These are phyloP conservation scores for Brettanomyces nanus DNA, from an alignment of 805 yeast species.

Conservation along the genomic window DNA sequence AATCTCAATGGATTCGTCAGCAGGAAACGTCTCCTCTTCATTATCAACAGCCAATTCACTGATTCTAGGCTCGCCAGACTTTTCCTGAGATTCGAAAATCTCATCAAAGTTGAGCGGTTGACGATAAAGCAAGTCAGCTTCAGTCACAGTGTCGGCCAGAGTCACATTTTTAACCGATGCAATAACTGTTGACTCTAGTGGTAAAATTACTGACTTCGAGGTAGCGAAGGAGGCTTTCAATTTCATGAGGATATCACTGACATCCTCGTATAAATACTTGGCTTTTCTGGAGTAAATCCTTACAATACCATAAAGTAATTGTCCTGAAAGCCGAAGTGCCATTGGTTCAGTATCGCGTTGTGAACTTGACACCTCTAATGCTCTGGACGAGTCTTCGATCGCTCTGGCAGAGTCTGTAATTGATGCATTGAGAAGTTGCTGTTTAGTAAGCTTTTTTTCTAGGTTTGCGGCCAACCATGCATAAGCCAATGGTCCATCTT, in stretches of 20 bases:
- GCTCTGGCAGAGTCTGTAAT: conserved; percentile 61
- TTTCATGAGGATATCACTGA: conserved; percentile 63
- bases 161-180: conserved; percentile 52
- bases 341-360: conserved; percentile 40
- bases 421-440: conserved; percentile 64
- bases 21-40: conserved; percentile 3
- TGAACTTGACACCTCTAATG: conserved; percentile 8
- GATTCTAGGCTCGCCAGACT: conserved; percentile 31
- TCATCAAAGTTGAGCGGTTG: conserved; percentile 45
- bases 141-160: conserved; percentile 72
- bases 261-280: conserved; percentile 74
- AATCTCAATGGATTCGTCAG: conserved; percentile 4
- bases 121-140: conserved; percentile 61
- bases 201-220: conserved; percentile 44
- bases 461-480: conserved; percentile 92
- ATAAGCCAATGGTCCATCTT: conserved; percentile 78
- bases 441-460: conserved; percentile 67
- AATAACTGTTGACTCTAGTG: conserved; percentile 52
- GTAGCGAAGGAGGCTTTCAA: conserved; percentile 59
- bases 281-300: conserved; percentile 82
- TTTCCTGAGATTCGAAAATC: conserved; percentile 14
- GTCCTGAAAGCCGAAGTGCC: conserved; percentile 78
- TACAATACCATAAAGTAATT: conserved; percentile 77
- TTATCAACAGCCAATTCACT: conserved; percentile 19
- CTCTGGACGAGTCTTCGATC: conserved; percentile 38